Conservation (phyloP, 2,329 filamentous ascomycete species). For the Nannizziopsis barbatae region DNA sequence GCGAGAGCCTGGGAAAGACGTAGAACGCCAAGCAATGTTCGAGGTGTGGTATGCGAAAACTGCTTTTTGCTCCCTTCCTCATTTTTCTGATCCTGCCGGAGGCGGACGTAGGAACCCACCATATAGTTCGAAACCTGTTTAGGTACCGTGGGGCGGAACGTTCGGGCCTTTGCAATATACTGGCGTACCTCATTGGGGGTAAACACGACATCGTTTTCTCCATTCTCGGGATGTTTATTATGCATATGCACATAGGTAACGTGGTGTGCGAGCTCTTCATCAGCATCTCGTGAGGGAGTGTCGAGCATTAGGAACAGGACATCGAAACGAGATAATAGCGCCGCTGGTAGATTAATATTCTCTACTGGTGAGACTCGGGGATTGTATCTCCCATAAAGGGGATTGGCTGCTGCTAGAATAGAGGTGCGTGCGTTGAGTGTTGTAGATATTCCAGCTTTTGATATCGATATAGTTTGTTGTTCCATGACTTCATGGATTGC, state of each 20-base stretch:
- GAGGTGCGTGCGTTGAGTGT: conserved; percentile 93
- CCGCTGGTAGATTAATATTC: conserved; percentile 98
- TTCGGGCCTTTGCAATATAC: conserved; percentile 86
- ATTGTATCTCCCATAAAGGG: conserved; percentile 95
- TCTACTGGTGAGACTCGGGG: conserved; percentile 93
- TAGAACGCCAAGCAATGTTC: conserved; percentile 83
- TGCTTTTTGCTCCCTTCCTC: conserved; percentile 86
- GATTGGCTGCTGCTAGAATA: conserved; percentile 91
- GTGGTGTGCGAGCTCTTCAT: conserved; percentile 89
- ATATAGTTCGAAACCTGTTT: conserved; percentile 87
- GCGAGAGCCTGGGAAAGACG: conserved; percentile 90
- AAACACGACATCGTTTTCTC: conserved; percentile 61
- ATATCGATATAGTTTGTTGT: conserved; percentile 74
- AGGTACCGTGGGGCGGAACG: conserved; percentile 76
- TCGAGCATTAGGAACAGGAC: conserved; percentile 94
- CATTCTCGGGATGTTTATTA: conserved; percentile 77
- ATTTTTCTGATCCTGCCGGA: conserved; percentile 82
- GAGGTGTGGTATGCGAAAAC: conserved; percentile 86
- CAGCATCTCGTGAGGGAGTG: conserved; percentile 75
- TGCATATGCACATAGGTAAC: conserved; percentile 97
- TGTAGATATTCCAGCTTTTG: conserved; percentile 89
- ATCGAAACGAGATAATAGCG: conserved; percentile 92
- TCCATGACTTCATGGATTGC: conserved; percentile 84
- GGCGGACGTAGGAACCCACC: conserved; percentile 88
- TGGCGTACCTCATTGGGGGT: conserved; percentile 86